Evolutionary conservation across 257 asterid species (phyloP).

Genomic region (Gentiana macrophylla): DNA sequence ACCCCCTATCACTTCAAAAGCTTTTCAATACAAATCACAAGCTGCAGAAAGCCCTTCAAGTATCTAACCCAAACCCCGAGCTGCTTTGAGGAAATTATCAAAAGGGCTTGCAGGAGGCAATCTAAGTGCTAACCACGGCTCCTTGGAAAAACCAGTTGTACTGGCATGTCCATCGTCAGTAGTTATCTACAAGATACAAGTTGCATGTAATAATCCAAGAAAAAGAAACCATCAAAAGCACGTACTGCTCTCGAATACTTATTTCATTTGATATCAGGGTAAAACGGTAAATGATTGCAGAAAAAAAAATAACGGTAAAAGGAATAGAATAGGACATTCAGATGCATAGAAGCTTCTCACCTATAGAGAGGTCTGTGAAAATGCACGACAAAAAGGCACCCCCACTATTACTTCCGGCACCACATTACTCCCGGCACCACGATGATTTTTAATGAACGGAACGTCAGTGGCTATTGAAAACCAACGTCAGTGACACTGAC

Average conservation of each 20-base stretch:
- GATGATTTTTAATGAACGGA: no score
- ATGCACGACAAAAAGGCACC: no score
- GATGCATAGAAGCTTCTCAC: background rate
- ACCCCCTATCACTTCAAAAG: conserved; percentile 7
- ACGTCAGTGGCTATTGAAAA: no score
- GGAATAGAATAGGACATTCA: background rate
- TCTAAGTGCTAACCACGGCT: conserved; percentile 68
- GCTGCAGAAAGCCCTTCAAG: background rate
- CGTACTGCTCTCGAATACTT: no score
- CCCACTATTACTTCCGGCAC: no score
- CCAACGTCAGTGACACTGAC: no score
- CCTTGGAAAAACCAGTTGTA: conserved; percentile 22
- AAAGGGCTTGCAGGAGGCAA: conserved; percentile 98
- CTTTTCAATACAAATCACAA: background rate
- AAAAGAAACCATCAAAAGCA: no score
- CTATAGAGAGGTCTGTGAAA: no score
- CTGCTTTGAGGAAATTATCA: conserved; percentile 95
- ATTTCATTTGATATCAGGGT: no score
- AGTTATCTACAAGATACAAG: conserved; percentile 26
- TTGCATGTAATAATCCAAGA: background rate
- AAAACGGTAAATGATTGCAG: no score
- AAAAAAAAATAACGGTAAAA: no score
- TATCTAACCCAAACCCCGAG: conserved; percentile 50
- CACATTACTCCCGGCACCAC: no score
- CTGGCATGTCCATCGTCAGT: conserved; percentile 20